phyloP scores from a whole-genome alignment of 441 rosid genomes.

The Adansonia grandidieri region DNA sequence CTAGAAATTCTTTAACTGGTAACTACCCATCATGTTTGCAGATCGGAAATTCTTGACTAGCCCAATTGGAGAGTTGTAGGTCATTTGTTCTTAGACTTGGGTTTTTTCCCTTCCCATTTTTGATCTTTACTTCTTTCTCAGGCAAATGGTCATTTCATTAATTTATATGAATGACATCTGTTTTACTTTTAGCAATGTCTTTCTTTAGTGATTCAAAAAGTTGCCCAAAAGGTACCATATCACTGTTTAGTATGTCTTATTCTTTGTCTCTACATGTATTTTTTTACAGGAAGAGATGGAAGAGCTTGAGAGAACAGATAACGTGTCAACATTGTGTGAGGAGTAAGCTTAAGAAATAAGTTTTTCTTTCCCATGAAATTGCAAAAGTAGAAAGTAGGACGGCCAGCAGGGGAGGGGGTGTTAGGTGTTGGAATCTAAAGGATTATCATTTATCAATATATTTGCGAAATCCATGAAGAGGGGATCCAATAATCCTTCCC shows the following conservation, averaged over 20 bases:
- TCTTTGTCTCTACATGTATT: conserved; percentile 21
- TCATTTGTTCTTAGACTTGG: background rate
- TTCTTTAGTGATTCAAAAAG: conserved; percentile 5
- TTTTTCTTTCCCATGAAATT: background rate
- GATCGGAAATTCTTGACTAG: background rate
- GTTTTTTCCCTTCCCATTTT: background rate
- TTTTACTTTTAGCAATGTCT: background rate
- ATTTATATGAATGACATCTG: background rate
- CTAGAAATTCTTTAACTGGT: background rate
- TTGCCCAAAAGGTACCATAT: background rate
- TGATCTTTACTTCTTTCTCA: background rate
- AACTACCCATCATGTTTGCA: background rate
- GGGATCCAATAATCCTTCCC: background rate
- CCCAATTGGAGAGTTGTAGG: background rate
- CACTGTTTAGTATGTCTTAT: conserved; percentile 11
- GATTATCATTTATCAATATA: background rate
- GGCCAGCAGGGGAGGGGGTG: background rate
- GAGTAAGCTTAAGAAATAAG: conserved; percentile 56
- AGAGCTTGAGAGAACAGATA: conserved; percentile 57
- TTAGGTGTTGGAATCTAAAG: background rate
- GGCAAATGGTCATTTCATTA: background rate
- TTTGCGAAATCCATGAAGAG: background rate
- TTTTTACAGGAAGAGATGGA: conserved; percentile 68
- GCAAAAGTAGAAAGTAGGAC: background rate
- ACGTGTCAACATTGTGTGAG: conserved; percentile 55